These are phyloP conservation scores for Xylariaceae sp. DNA, from an alignment of 2,329 filamentous ascomycete species.

Conservation along the genomic window DNA sequence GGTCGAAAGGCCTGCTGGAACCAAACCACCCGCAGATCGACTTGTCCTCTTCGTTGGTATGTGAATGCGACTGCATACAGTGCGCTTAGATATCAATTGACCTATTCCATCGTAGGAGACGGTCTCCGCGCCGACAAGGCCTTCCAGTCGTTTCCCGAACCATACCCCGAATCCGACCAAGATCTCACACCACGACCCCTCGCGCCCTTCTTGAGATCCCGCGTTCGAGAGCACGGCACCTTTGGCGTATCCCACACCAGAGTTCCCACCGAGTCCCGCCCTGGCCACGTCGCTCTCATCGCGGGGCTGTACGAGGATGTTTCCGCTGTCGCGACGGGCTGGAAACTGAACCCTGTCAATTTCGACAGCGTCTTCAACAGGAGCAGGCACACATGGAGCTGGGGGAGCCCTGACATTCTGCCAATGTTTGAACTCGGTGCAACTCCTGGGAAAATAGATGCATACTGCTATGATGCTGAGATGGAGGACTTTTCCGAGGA, in stretches of 20 bases:
- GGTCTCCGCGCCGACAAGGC: conserved; percentile 96
- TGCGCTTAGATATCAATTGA: conserved; percentile 12
- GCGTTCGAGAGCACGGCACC: conserved; percentile 83
- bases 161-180: conserved; percentile 65
- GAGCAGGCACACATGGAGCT: conserved; percentile 96
- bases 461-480: conserved; percentile 79
- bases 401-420: conserved; percentile 96
- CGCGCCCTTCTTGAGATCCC: conserved; percentile 86
- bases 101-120: conserved; percentile 56
- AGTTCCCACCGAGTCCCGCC: conserved; percentile 93
- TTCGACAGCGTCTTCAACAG: conserved; percentile 99
- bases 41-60: conserved; percentile 90
- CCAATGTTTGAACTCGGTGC: conserved; percentile 98
- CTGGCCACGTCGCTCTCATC: conserved; percentile 94
- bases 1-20: conserved; percentile 58
- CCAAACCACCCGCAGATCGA: conserved; percentile 78
- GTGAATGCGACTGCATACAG: conserved; percentile 17
- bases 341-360: conserved; percentile 97
- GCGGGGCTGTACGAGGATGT: conserved; percentile 97
- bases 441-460: conserved; percentile 79
- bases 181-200: conserved; percentile 74
- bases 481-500: conserved; percentile 87
- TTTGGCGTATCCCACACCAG: conserved; percentile 97
- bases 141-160: conserved; percentile 89
- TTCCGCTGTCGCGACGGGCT: conserved; percentile 92